phyloP scores from a whole-genome alignment of 192 early-diverging fungal genomes.

The Phycomyces nitens region DNA sequence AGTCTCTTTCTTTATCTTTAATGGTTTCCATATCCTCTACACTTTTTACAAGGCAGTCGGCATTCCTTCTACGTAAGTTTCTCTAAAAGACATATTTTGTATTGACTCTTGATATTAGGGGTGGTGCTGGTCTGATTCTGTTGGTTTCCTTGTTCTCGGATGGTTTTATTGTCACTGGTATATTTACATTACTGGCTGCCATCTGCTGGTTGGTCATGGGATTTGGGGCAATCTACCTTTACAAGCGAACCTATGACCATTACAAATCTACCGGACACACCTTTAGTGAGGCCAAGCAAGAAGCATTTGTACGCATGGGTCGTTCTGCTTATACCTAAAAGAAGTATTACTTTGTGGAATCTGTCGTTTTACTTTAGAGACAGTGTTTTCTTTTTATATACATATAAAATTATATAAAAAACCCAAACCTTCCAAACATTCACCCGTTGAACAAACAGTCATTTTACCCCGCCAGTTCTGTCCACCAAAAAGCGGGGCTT shows the following conservation, averaged over 20 bases:
- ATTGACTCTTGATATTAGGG: too few species aligned
- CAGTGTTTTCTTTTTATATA: too few species aligned
- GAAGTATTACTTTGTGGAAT: too few species aligned
- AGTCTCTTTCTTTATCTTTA: conserved; percentile 82
- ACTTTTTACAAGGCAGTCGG: conserved; percentile 84
- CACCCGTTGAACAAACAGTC: too few species aligned
- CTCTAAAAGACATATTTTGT: too few species aligned
- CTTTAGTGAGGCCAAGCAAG: conserved; percentile 62
- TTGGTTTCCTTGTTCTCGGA: conserved; percentile 67
- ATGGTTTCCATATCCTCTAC: conserved; percentile 80
- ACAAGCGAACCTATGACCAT: conserved; percentile 59
- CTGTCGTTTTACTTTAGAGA: too few species aligned
- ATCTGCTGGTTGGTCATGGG: conserved; percentile 48
- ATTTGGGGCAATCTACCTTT: conserved; percentile 30
- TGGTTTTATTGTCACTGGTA: conserved; percentile 62
- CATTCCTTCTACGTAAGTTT: conserved; percentile 68
- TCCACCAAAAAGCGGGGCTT: too few species aligned
- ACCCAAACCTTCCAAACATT: too few species aligned
- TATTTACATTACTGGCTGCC: conserved; percentile 54
- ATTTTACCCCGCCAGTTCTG: too few species aligned
- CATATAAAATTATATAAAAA: too few species aligned
- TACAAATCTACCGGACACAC: conserved; percentile 69
- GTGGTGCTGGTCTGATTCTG: conserved; percentile 79
- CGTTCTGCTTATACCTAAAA: conserved; percentile 17
- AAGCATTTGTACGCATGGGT: conserved; percentile 32